Evolutionary conservation across 106 monocot genomes (phyloP).

Genomic region (Phalaenopsis equestris): DNA sequence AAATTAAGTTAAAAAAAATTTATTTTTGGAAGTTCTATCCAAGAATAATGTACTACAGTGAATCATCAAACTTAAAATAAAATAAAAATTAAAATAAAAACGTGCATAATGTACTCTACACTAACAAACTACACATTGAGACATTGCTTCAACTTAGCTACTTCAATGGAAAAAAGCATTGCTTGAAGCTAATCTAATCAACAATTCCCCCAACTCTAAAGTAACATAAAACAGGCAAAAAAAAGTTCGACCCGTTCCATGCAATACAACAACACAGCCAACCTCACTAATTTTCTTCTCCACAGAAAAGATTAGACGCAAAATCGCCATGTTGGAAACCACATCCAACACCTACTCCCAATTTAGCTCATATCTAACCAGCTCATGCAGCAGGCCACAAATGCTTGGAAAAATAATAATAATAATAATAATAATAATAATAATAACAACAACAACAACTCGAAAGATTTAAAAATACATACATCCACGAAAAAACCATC

Average conservation of each 20-base stretch:
- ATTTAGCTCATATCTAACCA: background rate
- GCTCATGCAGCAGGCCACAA: background rate
- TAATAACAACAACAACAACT: background rate
- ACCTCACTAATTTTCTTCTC: background rate
- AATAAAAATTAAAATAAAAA: slow-evolving; percentile 20
- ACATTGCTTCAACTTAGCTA: background rate
- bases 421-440: background rate
- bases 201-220: background rate
- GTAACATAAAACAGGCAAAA: background rate
- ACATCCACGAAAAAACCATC: too few relatives aligned
- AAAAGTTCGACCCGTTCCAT: background rate
- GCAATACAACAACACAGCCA: background rate
- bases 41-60: background rate
- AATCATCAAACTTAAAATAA: slow-evolving; percentile 2
- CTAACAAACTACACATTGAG: background rate
- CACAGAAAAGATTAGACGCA: background rate
- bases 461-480: background rate
- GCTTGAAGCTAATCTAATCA: background rate
- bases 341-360: background rate
- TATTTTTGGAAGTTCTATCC: background rate
- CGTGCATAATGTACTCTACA: slow-evolving; percentile 11
- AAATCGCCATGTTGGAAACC: too few relatives aligned
- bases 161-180: background rate
- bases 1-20: background rate
- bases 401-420: background rate